These are phyloP conservation scores for Diaporthe caulivora DNA, from an alignment of 2,329 filamentous ascomycete species.

Conservation along the genomic window DNA sequence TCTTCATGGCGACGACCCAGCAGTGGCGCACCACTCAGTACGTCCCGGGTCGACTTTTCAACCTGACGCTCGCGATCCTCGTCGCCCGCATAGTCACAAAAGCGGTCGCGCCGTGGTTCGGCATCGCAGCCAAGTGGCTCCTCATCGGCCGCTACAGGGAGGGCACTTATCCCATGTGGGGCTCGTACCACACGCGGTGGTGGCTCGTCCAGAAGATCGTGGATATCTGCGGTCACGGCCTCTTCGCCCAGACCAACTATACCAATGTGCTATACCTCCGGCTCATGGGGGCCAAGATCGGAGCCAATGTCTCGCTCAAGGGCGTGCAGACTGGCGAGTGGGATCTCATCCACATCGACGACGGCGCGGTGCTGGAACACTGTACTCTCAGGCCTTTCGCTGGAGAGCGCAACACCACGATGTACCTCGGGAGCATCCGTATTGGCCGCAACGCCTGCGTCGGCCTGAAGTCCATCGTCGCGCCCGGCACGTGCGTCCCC, in stretches of 20 bases:
- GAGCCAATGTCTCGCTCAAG: constrained; percentile 61
- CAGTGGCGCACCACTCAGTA: constrained; percentile 53
- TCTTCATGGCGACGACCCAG: constrained; percentile 57
- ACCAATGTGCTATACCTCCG: constrained; percentile 60
- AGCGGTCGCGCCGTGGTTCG: constrained; percentile 57
- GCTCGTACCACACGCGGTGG: constrained; percentile 68
- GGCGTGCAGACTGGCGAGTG: constrained; percentile 64
- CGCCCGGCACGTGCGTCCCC: constrained; percentile 62
- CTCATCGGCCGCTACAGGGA: constrained; percentile 65
- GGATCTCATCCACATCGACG: constrained; percentile 67
- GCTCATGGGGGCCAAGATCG: constrained; percentile 65
- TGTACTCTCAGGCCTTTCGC: constrained; percentile 66
- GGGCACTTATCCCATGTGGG: constrained; percentile 72
- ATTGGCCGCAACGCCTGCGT: constrained; percentile 62
- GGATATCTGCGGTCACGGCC: constrained; percentile 60
- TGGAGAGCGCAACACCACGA: constrained; percentile 67
- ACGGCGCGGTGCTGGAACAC: constrained; percentile 60
- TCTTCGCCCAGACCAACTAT: constrained; percentile 56
- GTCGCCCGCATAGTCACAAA: constrained; percentile 56
- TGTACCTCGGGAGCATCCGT: constrained; percentile 66
- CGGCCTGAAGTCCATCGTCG: constrained; percentile 62
- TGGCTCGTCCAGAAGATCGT: constrained; percentile 69
- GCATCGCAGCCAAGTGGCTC: constrained; percentile 66
- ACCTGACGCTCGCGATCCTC: constrained; percentile 59
- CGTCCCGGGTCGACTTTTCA: constrained; percentile 60